These are phyloP conservation scores for Sporothrix brunneoviolacea DNA, from an alignment of 2,329 filamentous ascomycete species.

Conservation along the genomic window DNA sequence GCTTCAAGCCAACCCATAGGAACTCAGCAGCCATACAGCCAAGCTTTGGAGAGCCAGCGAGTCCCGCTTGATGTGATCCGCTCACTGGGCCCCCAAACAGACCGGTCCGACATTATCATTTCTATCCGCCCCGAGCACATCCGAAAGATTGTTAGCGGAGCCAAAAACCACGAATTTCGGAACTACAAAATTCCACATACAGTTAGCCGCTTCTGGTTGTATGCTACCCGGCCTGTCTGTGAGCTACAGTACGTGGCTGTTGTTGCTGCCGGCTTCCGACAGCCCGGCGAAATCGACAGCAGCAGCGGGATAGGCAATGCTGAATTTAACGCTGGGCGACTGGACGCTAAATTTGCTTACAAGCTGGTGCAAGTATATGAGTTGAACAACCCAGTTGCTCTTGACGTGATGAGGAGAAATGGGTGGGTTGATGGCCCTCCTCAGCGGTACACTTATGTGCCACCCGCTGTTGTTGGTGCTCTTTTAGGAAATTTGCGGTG, in stretches of 20 bases:
- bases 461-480: slow-evolving; percentile 50
- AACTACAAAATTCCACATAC: slow-evolving; percentile 47
- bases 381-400: slow-evolving; percentile 51
- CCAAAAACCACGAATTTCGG: slow-evolving; percentile 49
- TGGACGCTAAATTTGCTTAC: slow-evolving; percentile 40
- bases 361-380: slow-evolving; percentile 53
- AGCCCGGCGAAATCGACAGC: slow-evolving; percentile 41
- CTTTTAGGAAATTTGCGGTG: slow-evolving; percentile 52
- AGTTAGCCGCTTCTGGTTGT: slow-evolving; percentile 58
- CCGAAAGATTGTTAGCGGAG: slow-evolving; percentile 41
- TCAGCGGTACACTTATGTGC: slow-evolving; percentile 47
- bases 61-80: slow-evolving; percentile 44
- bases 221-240: slow-evolving; percentile 40
- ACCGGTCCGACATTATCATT: slow-evolving; percentile 48
- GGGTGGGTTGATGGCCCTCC: slow-evolving; percentile 46
- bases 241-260: slow-evolving; percentile 54
- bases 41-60: slow-evolving; percentile 42
- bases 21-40: slow-evolving; percentile 19
- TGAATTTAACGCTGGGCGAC: slow-evolving; percentile 40
- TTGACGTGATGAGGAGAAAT: slow-evolving; percentile 45
- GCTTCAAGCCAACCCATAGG: neutral
- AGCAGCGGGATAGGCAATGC: slow-evolving; percentile 42
- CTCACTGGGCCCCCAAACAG: slow-evolving; percentile 40
- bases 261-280: slow-evolving; percentile 37
- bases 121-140: slow-evolving; percentile 42